These are phyloP conservation scores for Penicillium cataractarum DNA, from an alignment of 495 filamentous ascomycete genomes.

Conservation along the genomic window DNA sequence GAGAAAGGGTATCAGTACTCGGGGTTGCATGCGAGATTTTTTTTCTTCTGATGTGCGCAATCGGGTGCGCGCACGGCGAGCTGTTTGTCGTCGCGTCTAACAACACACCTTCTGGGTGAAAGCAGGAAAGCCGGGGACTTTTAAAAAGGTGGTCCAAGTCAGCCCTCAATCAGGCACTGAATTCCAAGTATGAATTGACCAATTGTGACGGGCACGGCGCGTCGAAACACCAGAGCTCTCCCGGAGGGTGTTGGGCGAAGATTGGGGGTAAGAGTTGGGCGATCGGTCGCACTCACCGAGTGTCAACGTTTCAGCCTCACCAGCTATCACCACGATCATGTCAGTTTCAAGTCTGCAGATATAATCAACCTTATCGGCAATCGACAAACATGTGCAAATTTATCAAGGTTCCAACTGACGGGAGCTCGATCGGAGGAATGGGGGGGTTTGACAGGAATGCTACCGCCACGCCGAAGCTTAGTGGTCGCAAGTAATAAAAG, in stretches of 20 bases:
- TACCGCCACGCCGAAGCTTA: conserved; percentile 12
- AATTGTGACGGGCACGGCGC: conserved; percentile 24
- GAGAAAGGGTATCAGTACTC: conserved; percentile 29
- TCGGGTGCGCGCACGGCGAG: conserved; percentile 10
- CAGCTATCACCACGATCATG: conserved; percentile 16
- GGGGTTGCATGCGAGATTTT: background rate
- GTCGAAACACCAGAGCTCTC: conserved; percentile 28
- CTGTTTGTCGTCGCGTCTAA: conserved; percentile 19
- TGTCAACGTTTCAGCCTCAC: conserved; percentile 28
- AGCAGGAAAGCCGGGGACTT: conserved; percentile 21
- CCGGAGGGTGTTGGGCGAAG: conserved; percentile 25
- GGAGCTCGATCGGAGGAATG: conserved; percentile 64
- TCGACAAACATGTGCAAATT: conserved; percentile 25
- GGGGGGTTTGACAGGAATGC: conserved; percentile 22
- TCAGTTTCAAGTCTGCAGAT: conserved; percentile 20
- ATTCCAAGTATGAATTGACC: background rate
- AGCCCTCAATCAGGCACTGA: conserved; percentile 14
- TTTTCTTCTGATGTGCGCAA: background rate
- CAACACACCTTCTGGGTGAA: conserved; percentile 25
- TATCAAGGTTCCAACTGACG: conserved; percentile 34
- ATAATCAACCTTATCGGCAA: conserved; percentile 21
- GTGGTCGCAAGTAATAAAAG: conserved; percentile 22
- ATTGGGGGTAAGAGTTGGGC: conserved; percentile 11
- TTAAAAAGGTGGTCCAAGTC: conserved; percentile 14
- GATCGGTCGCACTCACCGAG: conserved; percentile 37